Percentiles rank a stretch among this genome's conserved stretches.
These are phyloP conservation scores for Lactarius quietus DNA, from an alignment of 768 basidiomycete genomes.

Conservation along the genomic window DNA sequence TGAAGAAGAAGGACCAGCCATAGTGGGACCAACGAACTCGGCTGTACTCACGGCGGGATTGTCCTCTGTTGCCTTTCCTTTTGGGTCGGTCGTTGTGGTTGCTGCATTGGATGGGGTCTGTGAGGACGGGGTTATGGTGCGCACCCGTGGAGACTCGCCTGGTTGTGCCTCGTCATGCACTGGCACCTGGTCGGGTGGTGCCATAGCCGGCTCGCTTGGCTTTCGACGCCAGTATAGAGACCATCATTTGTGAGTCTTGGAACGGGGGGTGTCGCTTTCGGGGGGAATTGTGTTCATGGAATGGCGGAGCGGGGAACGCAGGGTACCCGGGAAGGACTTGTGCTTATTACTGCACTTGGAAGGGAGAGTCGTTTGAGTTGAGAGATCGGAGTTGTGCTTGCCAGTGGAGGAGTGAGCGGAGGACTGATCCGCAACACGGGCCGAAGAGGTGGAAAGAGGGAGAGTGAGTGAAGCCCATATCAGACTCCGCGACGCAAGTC, in stretches of 20 bases:
- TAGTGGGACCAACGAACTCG: not conserved
- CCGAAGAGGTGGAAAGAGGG: not conserved
- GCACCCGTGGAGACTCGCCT: not conserved
- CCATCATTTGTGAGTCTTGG: slow-evolving; percentile 16
- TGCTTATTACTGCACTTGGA: slow-evolving; percentile 8
- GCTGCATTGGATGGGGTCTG: not conserved
- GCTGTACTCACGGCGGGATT: not conserved
- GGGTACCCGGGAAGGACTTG: slow-evolving; percentile 17
- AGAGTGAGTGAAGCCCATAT: too few species aligned
- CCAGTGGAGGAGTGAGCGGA: not conserved
- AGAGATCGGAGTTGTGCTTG: slow-evolving; percentile 19
- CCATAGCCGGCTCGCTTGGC: slow-evolving; percentile 1
- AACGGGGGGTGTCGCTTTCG: not conserved
- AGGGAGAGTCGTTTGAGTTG: slow-evolving; percentile 12
- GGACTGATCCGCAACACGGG: slow-evolving; percentile 5
- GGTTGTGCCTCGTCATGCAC: slow-evolving; percentile 7
- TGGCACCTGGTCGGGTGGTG: not conserved
- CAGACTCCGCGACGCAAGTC: too few species aligned
- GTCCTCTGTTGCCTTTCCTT: slow-evolving; percentile 14
- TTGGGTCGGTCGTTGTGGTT: not conserved
- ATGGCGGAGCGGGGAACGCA: slow-evolving; percentile 14
- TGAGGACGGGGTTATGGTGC: not conserved
- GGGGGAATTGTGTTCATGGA: not conserved
- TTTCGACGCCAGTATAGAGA: slow-evolving; percentile 14
- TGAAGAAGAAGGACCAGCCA: slow-evolving; percentile 11